These are phyloP conservation scores for Penicillium roqueforti DNA, from an alignment of 495 filamentous ascomycete species.

Conservation along the genomic window DNA sequence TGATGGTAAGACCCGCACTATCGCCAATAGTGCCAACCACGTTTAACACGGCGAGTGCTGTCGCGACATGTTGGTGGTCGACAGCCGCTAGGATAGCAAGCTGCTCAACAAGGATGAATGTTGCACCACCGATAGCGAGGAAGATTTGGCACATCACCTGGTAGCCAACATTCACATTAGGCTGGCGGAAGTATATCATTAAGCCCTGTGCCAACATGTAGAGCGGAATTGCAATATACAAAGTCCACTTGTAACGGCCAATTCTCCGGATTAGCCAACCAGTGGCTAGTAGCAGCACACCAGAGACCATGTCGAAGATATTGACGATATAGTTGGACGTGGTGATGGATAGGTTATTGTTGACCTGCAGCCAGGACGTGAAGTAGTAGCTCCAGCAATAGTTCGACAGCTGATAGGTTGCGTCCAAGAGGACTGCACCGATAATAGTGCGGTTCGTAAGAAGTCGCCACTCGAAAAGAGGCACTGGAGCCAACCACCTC, in stretches of 20 bases:
- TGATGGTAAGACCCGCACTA: slow-evolving; percentile 56
- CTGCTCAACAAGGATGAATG: slow-evolving; percentile 55
- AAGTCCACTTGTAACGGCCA: slow-evolving; percentile 46
- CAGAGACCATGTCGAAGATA: slow-evolving; percentile 43
- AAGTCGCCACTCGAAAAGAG: slow-evolving; percentile 50
- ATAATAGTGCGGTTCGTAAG: slow-evolving; percentile 46
- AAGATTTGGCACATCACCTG: slow-evolving; percentile 68
- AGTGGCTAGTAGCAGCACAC: slow-evolving; percentile 37
- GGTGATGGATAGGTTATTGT: slow-evolving; percentile 51
- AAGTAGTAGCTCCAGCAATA: slow-evolving; percentile 43
- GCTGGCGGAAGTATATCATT: slow-evolving; percentile 60
- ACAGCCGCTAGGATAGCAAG: slow-evolving; percentile 60
- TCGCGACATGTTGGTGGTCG: slow-evolving; percentile 58
- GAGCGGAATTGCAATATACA: slow-evolving; percentile 54
- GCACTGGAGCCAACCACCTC: slow-evolving; percentile 42
- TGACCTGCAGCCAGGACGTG: slow-evolving; percentile 63
- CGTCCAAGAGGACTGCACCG: slow-evolving; percentile 50
- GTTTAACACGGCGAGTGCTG: slow-evolving; percentile 54
- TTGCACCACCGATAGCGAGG: slow-evolving; percentile 58
- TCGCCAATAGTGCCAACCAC: slow-evolving; percentile 60
- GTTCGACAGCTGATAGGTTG: slow-evolving; percentile 50
- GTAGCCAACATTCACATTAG: slow-evolving; percentile 51
- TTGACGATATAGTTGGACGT: slow-evolving; percentile 50
- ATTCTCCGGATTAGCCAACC: slow-evolving; percentile 49
- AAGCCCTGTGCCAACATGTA: slow-evolving; percentile 50